Evolutionary conservation across 2,329 filamentous ascomycete genomes (phyloP).

Genomic region (Pseudogymnoascus sp.): DNA sequence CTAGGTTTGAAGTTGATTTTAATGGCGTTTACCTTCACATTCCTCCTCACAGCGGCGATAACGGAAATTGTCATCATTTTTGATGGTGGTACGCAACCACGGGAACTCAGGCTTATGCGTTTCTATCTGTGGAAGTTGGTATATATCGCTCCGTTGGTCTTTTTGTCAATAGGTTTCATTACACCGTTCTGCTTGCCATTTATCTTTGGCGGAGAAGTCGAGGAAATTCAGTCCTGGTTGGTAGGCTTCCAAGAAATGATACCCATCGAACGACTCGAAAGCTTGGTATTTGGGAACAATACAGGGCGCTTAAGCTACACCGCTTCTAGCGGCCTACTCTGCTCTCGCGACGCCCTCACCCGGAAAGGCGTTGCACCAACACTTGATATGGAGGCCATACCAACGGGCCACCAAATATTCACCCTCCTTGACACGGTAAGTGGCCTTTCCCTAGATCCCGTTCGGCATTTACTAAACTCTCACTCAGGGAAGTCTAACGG

Average conservation of each 20-base stretch:
- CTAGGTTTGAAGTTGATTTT: not conserved
- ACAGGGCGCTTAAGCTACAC: slow-evolving; percentile 21
- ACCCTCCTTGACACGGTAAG: slow-evolving; percentile 26
- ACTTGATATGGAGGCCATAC: slow-evolving; percentile 14
- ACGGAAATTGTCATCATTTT: not conserved
- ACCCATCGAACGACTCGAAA: slow-evolving; percentile 21
- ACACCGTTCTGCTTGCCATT: slow-evolving; percentile 17
- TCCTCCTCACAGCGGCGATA: slow-evolving; percentile 14
- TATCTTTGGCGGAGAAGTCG: slow-evolving; percentile 20
- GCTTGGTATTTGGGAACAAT: slow-evolving; percentile 21
- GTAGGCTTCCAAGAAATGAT: slow-evolving; percentile 25
- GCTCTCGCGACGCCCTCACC: slow-evolving; percentile 15
- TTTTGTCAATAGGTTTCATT: not conserved
- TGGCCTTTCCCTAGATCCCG: not conserved
- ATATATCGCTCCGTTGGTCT: slow-evolving; percentile 1
- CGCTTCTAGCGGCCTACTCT: slow-evolving; percentile 20
- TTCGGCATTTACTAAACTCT: not conserved
- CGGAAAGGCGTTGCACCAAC: slow-evolving; percentile 21
- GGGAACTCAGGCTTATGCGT: not conserved
- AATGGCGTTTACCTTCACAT: slow-evolving; percentile 8
- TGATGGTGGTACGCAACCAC: not conserved
- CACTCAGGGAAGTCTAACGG: slow-evolving; percentile 21
- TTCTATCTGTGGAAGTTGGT: not conserved
- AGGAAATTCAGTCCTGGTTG: slow-evolving; percentile 19
- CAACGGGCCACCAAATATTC: slow-evolving; percentile 23